Percentiles rank a stretch among this genome's conserved stretches.
phyloP scores from a whole-genome alignment of 1,139 yeast genomes.

The Citeromyces hawaiiensis region DNA sequence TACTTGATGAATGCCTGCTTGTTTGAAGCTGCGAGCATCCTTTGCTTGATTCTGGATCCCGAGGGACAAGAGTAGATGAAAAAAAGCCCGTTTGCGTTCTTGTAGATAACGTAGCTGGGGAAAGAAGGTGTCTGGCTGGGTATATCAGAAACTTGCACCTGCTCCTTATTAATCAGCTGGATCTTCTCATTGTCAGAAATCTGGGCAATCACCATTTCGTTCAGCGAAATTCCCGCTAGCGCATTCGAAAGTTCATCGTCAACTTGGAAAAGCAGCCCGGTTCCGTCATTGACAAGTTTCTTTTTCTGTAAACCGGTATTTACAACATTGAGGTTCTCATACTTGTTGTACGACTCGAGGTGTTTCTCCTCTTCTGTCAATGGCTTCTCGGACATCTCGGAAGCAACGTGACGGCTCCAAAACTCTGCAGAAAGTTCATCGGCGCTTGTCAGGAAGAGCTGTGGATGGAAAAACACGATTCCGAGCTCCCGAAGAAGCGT shows the following conservation, averaged over 20 bases:
- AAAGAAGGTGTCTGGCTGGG: conserved; percentile 6
- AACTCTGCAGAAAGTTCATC: conserved; percentile 45
- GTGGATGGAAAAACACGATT: conserved; percentile 40
- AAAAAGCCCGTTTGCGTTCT: conserved; percentile 18
- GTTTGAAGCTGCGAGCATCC: conserved; percentile 87
- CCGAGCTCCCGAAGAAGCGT: conserved; percentile 58
- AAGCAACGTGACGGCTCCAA: conserved; percentile 26
- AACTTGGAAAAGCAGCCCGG: conserved; percentile 14
- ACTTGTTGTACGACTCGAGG: conserved; percentile 28
- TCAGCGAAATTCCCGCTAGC: conserved; percentile 16
- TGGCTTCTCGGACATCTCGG: conserved; percentile 26
- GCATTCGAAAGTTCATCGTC: conserved; percentile 6
- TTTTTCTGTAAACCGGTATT: conserved; percentile 4
- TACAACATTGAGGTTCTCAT: conserved; percentile 16
- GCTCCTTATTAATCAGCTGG: background rate
- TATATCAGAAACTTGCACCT: conserved; percentile 4
- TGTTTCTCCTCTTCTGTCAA: conserved; percentile 51
- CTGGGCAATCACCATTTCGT: conserved; percentile 16
- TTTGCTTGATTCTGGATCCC: conserved; percentile 76
- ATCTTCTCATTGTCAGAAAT: conserved; percentile 4
- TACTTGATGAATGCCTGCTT: conserved; percentile 52
- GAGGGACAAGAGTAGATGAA: conserved; percentile 87
- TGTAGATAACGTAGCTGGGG: conserved; percentile 47
- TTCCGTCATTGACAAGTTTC: conserved; percentile 12
- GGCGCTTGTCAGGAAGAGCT: conserved; percentile 37